Evolutionary conservation across 2,329 filamentous ascomycete species (phyloP), one percentile per base, ranked within the genome.

Genomic region (Orbilia blumenaviensis): DNA sequence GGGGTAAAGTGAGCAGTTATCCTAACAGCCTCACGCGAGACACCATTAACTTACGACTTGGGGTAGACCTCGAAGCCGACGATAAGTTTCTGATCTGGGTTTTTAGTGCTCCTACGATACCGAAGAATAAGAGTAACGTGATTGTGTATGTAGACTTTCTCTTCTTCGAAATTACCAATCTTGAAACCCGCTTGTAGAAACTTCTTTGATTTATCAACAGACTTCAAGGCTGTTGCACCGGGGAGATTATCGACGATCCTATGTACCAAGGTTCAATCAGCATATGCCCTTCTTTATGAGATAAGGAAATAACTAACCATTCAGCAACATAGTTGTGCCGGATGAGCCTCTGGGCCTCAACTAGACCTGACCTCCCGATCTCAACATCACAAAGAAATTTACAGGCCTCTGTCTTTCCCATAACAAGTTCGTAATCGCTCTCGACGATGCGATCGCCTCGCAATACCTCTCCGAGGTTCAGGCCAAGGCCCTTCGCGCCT

Each of bases 151-250:
- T 89, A 94, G 82, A 86, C 81, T 87, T 87, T 42, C 18, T 80
- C 78, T 12, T 78, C 68, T 27, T 94, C 91, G 79, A 89, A 89
- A 80, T 91, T 93, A 5, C 93, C 93, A 68, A 96, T 86, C 83
- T 95, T 96, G 86, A 96, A 96, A 1, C 93, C 93, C 1, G 92
- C 89, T 10, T 92, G 91, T 82, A 96, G 96, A 85, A 96, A 96
- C 83, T 94, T 96, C 80, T 89, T 87, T 52, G 88, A 89, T 84
- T 93, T 93, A 83, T 96, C 93, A 36, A 92, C 90, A 0, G 92
- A 94, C 27, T 95, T 91, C 81, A 96, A 96, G 82, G 90, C 94
- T 7, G 93, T 96, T 36, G 93, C 93, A 5, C 93, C 93, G 0
- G 93, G 93, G 8, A 97, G 86, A 80, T 96, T 96, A 83, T 97